Evolutionary conservation across 441 rosid species (phyloP).

Genomic region (Syzygium syzygioides): DNA sequence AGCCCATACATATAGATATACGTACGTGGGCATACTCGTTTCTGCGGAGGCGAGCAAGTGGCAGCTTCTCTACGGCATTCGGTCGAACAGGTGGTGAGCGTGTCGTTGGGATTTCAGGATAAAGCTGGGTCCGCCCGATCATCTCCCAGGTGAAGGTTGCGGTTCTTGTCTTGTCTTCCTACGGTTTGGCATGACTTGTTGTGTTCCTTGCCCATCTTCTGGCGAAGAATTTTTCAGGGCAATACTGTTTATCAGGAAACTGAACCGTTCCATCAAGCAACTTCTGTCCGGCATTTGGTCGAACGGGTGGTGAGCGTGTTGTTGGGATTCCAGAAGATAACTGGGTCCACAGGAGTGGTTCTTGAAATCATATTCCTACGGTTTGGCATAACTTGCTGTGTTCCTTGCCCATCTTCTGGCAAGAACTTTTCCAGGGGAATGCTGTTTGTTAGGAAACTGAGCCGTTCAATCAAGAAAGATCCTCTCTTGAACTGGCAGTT

Average conservation of each 20-base stretch:
- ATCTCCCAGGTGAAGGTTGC: no score
- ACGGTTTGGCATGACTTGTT: no score
- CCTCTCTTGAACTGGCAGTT: background rate
- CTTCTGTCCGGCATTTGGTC: background rate
- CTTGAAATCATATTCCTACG: background rate
- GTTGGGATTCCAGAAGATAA: background rate
- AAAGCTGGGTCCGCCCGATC: no score
- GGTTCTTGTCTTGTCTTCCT: no score
- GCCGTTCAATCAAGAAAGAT: background rate
- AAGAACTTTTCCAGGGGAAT: background rate
- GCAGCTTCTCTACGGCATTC: background rate
- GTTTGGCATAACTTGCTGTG: background rate
- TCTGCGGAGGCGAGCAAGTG: background rate
- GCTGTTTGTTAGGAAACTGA: conserved; percentile 24
- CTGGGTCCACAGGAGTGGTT: background rate
- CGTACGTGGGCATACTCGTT: background rate
- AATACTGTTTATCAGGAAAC: no score
- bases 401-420: background rate
- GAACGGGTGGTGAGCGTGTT: background rate
- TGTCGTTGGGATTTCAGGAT: background rate
- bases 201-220: no score
- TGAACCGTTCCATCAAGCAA: background rate
- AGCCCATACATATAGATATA: background rate
- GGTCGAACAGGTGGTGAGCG: background rate
- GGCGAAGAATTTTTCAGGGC: no score